phyloP scores from a whole-genome alignment of 2,329 filamentous ascomycete genomes.

The Aspergillus flavus region DNA sequence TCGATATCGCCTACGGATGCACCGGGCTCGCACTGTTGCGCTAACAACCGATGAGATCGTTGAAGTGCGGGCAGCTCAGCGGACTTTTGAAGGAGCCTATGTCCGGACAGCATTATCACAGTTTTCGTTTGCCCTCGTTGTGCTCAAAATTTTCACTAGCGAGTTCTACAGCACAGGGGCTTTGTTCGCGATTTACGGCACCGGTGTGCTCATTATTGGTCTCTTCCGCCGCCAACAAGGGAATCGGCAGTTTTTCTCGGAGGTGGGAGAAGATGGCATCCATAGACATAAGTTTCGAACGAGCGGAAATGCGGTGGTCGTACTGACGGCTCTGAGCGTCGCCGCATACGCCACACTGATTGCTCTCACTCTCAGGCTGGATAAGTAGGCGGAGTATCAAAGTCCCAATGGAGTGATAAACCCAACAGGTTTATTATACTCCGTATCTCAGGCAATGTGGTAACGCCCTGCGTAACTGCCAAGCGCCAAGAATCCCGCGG shows the following conservation, averaged over 20 bases:
- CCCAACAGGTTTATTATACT: conserved; percentile 4
- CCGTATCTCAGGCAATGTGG: conserved; percentile 5
- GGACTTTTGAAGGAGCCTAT: conserved; percentile 97
- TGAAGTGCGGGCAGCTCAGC: conserved; percentile 90
- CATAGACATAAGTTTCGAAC: conserved; percentile 65
- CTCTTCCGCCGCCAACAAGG: conserved; percentile 87
- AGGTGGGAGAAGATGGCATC: conserved; percentile 60
- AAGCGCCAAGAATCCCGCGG: conserved; percentile 35
- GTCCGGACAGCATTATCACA: conserved; percentile 91
- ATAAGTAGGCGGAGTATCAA: conserved; percentile 21
- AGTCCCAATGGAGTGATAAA: not conserved
- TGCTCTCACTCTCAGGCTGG: conserved; percentile 58
- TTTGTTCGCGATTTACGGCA: conserved; percentile 88
- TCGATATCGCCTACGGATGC: conserved; percentile 75
- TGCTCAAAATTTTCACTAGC: conserved; percentile 93
- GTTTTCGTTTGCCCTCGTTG: conserved; percentile 91
- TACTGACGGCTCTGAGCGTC: conserved; percentile 63
- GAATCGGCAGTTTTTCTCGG: conserved; percentile 85
- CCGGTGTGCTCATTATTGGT: conserved; percentile 79
- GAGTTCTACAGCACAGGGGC: conserved; percentile 99
- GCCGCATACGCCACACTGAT: conserved; percentile 64
- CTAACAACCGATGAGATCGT: conserved; percentile 84
- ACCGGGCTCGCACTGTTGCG: conserved; percentile 80
- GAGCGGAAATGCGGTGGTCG: conserved; percentile 66
- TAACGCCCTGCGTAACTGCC: conserved; percentile 31